phyloP scores from a whole-genome alignment of 164 flowering plant species.

The Cinnamomum micranthum region DNA sequence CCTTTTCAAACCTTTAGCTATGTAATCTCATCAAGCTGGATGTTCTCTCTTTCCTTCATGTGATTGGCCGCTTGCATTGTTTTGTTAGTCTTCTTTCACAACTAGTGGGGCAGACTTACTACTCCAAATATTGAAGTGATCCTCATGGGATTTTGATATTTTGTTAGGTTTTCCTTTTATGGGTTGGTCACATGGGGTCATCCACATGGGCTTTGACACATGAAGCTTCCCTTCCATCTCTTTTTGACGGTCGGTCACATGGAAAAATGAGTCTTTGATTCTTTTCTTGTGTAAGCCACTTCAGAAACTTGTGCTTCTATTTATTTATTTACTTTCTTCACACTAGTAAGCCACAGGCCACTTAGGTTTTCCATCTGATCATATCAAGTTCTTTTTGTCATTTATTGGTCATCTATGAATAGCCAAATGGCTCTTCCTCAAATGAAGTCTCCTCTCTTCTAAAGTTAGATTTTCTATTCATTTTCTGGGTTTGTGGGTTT shows the following conservation, averaged over 20 bases:
- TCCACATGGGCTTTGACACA: conserved; percentile 3
- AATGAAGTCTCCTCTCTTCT: neutral
- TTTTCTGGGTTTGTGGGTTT: neutral
- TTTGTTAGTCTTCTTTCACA: neutral
- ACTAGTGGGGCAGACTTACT: neutral
- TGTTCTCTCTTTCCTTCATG: neutral
- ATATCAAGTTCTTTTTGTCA: neutral
- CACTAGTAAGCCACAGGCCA: neutral
- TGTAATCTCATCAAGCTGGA: neutral
- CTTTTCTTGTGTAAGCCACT: neutral
- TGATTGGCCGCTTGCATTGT: neutral
- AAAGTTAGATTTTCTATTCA: neutral
- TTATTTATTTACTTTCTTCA: neutral
- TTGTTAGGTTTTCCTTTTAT: neutral
- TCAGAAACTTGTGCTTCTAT: neutral
- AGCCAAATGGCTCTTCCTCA: neutral
- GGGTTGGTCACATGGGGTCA: neutral
- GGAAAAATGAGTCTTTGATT: conserved; percentile 7
- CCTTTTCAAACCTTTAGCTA: too few relatives aligned
- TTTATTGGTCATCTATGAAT: neutral
- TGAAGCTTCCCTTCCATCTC: neutral
- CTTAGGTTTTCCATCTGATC: neutral
- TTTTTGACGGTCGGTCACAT: conserved; percentile 22
- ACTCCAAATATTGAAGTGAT: neutral
- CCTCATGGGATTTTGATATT: neutral